phyloP scores from a whole-genome alignment of 2,329 filamentous ascomycete species.

The Fusarium tanahbumbuense region DNA sequence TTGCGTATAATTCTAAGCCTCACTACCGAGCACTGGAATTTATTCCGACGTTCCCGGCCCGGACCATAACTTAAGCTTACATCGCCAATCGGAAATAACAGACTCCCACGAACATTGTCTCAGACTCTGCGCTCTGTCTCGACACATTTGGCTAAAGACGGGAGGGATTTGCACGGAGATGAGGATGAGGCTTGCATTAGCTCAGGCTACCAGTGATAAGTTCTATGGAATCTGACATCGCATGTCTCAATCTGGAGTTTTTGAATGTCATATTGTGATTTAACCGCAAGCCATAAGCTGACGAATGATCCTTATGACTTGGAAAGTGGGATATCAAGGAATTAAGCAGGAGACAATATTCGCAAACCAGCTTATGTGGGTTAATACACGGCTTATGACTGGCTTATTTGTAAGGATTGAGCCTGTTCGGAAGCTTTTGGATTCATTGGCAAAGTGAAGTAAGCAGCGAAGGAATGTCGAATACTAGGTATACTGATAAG shows the following conservation, averaged over 20 bases:
- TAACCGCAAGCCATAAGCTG: background rate
- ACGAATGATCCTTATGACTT: background rate
- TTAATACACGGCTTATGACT: fast-evolving
- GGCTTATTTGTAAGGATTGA: background rate
- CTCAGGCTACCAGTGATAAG: too few relatives aligned
- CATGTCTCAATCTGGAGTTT: background rate
- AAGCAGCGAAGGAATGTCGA: background rate
- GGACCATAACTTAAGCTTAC: background rate
- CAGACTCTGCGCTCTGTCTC: background rate
- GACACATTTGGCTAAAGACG: background rate
- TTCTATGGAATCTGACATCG: background rate
- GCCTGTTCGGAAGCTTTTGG: too few relatives aligned
- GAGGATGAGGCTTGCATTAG: background rate
- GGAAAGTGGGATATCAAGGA: background rate
- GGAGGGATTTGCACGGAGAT: background rate
- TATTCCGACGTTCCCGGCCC: background rate
- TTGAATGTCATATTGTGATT: background rate
- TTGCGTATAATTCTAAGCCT: background rate
- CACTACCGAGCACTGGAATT: background rate
- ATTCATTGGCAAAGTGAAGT: background rate
- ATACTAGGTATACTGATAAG: too few relatives aligned
- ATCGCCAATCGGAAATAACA: background rate
- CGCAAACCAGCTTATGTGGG: background rate
- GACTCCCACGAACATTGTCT: background rate
- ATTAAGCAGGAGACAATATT: background rate